phyloP scores from a whole-genome alignment of 2,329 filamentous ascomycete genomes.

The Diplodia seriata region DNA sequence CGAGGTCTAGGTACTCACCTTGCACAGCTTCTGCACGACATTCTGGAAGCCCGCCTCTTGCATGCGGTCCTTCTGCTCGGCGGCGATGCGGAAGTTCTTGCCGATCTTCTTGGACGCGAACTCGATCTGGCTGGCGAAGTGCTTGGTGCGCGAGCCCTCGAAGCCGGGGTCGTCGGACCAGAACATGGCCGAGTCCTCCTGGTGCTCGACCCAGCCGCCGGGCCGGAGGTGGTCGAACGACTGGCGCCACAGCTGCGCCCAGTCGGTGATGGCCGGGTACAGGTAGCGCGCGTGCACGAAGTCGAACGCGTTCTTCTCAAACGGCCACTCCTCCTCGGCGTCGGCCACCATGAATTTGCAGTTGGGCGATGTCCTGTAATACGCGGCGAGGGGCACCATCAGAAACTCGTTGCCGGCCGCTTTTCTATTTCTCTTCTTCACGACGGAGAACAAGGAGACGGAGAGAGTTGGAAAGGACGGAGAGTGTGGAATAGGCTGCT shows the following conservation, averaged over 20 bases:
- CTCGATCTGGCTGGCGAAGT: constrained; percentile 26
- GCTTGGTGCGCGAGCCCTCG: constrained; percentile 5
- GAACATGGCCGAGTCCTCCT: constrained; percentile 46
- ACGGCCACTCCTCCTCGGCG: constrained; percentile 61
- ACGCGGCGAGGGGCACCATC: background rate
- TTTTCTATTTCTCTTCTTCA: background rate
- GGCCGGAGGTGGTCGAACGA: constrained; percentile 51
- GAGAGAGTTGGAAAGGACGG: background rate
- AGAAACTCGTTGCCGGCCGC: background rate
- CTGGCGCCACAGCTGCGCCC: constrained; percentile 57
- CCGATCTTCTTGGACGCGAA: constrained; percentile 22
- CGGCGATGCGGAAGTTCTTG: constrained; percentile 26
- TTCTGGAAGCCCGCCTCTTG: constrained; percentile 44
- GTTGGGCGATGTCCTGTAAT: constrained; percentile 40
- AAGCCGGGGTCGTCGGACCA: constrained; percentile 26
- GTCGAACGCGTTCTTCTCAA: constrained; percentile 57
- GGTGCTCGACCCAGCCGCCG: constrained; percentile 61
- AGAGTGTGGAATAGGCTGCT: background rate
- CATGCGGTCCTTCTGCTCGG: constrained; percentile 35
- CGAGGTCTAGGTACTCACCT: constrained; percentile 36
- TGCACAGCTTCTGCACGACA: constrained; percentile 45
- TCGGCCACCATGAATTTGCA: constrained; percentile 47
- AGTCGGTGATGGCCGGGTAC: constrained; percentile 63
- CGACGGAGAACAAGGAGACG: background rate
- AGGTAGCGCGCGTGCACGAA: constrained; percentile 63